Conservation (phyloP, 768 basidiomycete species). For the Mycena rebaudengoi region DNA sequence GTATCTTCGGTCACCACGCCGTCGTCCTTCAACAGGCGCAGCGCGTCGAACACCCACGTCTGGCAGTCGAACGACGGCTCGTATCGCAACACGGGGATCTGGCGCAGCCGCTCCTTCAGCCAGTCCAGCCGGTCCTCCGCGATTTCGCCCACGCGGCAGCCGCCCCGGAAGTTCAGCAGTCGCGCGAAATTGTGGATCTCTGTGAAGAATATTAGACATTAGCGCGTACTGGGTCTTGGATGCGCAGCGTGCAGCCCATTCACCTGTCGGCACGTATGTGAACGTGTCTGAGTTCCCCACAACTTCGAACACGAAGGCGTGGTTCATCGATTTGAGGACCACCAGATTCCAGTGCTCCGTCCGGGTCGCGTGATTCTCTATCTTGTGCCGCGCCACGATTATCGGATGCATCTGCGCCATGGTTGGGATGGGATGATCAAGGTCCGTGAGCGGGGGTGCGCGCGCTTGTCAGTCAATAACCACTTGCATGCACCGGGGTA, state of each 20-base stretch:
- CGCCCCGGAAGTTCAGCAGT: slow-evolving; percentile 32
- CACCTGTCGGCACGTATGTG: slow-evolving; percentile 30
- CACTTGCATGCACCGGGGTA: too few species aligned
- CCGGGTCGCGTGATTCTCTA: slow-evolving; percentile 35
- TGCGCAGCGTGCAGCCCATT: too few species aligned
- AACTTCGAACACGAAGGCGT: slow-evolving; percentile 33
- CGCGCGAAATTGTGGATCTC: slow-evolving; percentile 19
- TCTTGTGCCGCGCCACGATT: slow-evolving; percentile 36
- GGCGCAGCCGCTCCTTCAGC: slow-evolving; percentile 29
- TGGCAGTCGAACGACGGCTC: slow-evolving; percentile 37
- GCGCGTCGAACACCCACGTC: slow-evolving; percentile 36
- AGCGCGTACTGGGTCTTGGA: too few species aligned
- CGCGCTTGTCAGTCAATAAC: too few species aligned
- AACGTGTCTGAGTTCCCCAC: slow-evolving; percentile 36
- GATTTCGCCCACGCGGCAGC: slow-evolving; percentile 36
- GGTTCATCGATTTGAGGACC: slow-evolving; percentile 27
- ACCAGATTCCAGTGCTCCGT: slow-evolving; percentile 40
- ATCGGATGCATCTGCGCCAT: slow-evolving; percentile 28
- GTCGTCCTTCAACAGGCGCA: slow-evolving; percentile 33
- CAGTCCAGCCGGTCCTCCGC: slow-evolving; percentile 27
- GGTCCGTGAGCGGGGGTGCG: too few species aligned
- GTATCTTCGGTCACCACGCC: slow-evolving; percentile 27
- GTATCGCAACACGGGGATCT: slow-evolving; percentile 29
- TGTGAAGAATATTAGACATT: too few species aligned
- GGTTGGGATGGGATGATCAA: neutral